Percentiles rank a stretch among this genome's conserved stretches.
Conservation (phyloP, 805 yeast species). For the Ogataea allantospora region DNA sequence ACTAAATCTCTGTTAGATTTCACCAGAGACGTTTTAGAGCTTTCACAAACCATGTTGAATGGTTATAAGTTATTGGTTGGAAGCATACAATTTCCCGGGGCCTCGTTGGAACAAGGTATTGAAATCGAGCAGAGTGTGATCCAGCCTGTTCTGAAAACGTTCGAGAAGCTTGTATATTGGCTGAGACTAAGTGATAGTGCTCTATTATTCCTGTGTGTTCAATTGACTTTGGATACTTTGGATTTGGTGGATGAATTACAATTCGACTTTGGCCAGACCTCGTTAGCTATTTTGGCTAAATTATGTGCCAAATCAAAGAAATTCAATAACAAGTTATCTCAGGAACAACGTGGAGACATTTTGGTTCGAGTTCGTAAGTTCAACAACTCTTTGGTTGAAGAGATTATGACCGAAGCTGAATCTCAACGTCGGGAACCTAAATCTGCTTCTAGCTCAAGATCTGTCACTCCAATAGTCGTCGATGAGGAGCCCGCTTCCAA, state of each 20-base stretch:
- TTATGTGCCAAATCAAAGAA: conserved; percentile 65
- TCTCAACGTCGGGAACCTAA: conserved; percentile 8
- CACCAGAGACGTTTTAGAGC: conserved; percentile 81
- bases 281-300: conserved; percentile 53
- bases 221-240: conserved; percentile 61
- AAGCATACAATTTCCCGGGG: conserved; percentile 27
- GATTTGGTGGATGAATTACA: conserved; percentile 59
- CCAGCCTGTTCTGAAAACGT: conserved; percentile 55
- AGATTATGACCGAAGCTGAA: conserved; percentile 44
- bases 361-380: conserved; percentile 58
- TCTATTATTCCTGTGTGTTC: conserved; percentile 69
- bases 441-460: background rate
- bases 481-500: background rate
- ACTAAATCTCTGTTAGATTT: conserved; percentile 48
- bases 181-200: conserved; percentile 78
- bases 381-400: conserved; percentile 53
- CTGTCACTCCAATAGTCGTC: conserved; percentile 1
- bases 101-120: conserved; percentile 16
- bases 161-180: conserved; percentile 74
- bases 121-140: conserved; percentile 38
- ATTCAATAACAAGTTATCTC: conserved; percentile 67
- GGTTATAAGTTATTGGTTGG: conserved; percentile 52
- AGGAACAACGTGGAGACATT: conserved; percentile 63
- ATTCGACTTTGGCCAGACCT: conserved; percentile 51
- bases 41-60: conserved; percentile 65